A percentile compares a stretch with the other conserved stretches of the same genome.
Conservation (phyloP, 805 yeast species). For the Jamesozyma lodderae region DNA sequence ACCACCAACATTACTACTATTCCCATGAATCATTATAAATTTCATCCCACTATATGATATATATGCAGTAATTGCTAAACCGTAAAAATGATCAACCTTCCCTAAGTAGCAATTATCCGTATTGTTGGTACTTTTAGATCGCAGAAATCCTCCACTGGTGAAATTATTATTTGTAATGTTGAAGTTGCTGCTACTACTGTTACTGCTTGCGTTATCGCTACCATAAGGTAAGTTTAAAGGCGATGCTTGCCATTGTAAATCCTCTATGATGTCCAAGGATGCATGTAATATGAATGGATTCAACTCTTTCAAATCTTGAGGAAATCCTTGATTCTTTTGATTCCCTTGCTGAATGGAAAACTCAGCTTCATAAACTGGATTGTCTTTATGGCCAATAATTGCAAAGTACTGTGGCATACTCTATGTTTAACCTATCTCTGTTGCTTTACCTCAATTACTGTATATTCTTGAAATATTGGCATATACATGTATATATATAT, state of each 20-base stretch:
- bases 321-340: slow-evolving; percentile 49
- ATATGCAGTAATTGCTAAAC: slow-evolving; percentile 71
- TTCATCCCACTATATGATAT: slow-evolving; percentile 83
- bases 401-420: slow-evolving; percentile 79
- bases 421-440: not conserved
- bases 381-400: slow-evolving; percentile 77
- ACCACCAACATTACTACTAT: slow-evolving; percentile 7
- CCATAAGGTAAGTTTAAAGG: slow-evolving; percentile 14
- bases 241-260: slow-evolving; percentile 68
- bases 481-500: not conserved
- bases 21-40: slow-evolving; percentile 61
- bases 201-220: slow-evolving; percentile 5
- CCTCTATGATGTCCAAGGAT: slow-evolving; percentile 85
- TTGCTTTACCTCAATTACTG: too few relatives aligned
- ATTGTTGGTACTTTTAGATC: slow-evolving; percentile 18
- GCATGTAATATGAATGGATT: slow-evolving; percentile 85
- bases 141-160: slow-evolving; percentile 17
- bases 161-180: slow-evolving; percentile 1
- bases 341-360: slow-evolving; percentile 56
- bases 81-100: slow-evolving; percentile 77
- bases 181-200: slow-evolving; percentile 3
- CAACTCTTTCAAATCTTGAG: slow-evolving; percentile 64
- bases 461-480: slow-evolving; percentile 4
- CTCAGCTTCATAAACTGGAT: slow-evolving; percentile 81
- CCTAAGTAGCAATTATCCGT: slow-evolving; percentile 46